phyloP scores from a whole-genome alignment of 2,329 filamentous ascomycete species.

The Apiospora arundinis region DNA sequence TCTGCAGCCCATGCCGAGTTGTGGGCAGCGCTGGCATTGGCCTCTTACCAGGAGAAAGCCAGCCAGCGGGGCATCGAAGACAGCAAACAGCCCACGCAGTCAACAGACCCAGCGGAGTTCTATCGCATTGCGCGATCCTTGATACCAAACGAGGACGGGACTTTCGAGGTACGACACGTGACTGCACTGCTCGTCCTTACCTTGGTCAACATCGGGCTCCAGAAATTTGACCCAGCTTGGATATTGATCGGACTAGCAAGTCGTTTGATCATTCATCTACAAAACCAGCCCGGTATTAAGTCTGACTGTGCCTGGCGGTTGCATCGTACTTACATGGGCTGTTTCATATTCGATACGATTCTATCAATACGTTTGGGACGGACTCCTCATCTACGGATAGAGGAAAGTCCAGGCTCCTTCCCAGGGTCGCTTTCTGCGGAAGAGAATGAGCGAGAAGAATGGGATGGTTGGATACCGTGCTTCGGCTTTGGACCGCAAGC shows the following conservation, averaged over 20 bases:
- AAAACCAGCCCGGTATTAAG: constrained; percentile 42
- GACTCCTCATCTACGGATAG: constrained; percentile 53
- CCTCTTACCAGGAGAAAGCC: constrained; percentile 58
- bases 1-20: constrained; percentile 60
- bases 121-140: constrained; percentile 57
- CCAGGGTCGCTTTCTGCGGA: constrained; percentile 43
- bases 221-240: constrained; percentile 66
- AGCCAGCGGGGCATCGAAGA: constrained; percentile 29
- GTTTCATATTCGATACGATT: constrained; percentile 67
- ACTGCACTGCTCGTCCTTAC: constrained; percentile 65
- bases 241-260: constrained; percentile 69
- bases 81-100: constrained; percentile 28
- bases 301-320: constrained; percentile 32
- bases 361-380: constrained; percentile 58
- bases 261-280: constrained; percentile 54
- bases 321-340: constrained; percentile 59
- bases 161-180: constrained; percentile 57
- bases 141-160: constrained; percentile 55
- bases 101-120: constrained; percentile 46
- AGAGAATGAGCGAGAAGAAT: constrained; percentile 75
- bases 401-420: constrained; percentile 51
- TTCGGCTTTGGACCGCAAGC: constrained; percentile 41
- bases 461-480: constrained; percentile 72
- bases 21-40: constrained; percentile 65
- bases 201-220: constrained; percentile 66